Base-by-base conservation (phyloP, 177 flowering plant species). In the Vitis hybrid region DNA sequence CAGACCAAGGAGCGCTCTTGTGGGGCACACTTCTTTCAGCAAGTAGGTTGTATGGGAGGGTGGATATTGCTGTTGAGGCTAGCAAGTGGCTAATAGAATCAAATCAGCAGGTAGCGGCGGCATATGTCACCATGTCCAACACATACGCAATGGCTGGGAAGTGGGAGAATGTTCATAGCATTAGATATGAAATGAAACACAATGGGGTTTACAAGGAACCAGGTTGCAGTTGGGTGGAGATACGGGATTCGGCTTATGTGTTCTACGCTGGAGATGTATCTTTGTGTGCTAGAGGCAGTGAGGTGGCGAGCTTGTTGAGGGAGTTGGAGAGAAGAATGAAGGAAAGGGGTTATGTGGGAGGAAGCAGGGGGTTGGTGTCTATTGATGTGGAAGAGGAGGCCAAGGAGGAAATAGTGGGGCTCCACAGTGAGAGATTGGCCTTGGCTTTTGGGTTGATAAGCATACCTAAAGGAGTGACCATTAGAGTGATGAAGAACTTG, bases 161-260 rank as follows among this genome's bases (percentile, higher is more conserved):
- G 10, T 89, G 92, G 93, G 90, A 83, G 12, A 74, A 70, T 53
- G 84, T 69, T 62, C 67, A 70, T 3, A 75, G 70, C 19, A 69
- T 83, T 18, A 79, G 91, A 10, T 59, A 72, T 1, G 76, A 82
- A 45, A 86, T 91, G 97, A 87, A 83, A 69, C 82, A 29, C 0
- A 65, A 68, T 0, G 86, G 89, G 10, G 74, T 91, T 14, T 18
- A 49, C 31, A 91, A 91, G 71, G 87, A 86, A 60, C 93, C 92
- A 0, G 97, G 92, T 12, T 83, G 91, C 77, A 87, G 97, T 75
- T 87, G 91, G 93, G 72, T 90, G 16, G 93, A 90, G 81, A 61
- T 84, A 10, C 84, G 70, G 62, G 83, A 85, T 63, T 39, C 71
- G 7, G 75, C 72, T 2, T 85, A 80, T 26, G 74, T 77, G 14